Evolutionary conservation across 192 early-diverging fungal species (phyloP), one percentile per base, ranked within the genome.

Genomic region (Rhizoclosmatium sp.): DNA sequence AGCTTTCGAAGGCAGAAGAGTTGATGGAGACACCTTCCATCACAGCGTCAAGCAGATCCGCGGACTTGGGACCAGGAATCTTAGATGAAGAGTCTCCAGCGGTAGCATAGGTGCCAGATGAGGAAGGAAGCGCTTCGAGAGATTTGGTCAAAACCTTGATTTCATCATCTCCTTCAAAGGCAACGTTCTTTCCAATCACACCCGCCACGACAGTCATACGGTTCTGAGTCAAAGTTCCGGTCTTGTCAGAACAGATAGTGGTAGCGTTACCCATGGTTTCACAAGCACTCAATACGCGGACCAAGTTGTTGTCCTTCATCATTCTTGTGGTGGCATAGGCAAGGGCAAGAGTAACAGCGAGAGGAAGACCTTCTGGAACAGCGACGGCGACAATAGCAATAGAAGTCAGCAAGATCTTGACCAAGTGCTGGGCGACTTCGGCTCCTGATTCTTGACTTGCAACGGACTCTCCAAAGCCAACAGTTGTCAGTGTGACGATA

Each of bases 241-340:
- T 99, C 85, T 99, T 99, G 87, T 99, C 98, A 19, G 96, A 97
- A 84, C 98, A 99, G 39, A 99, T 91, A 0, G 97, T 98, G 9
- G 97, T 99, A 19, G 98, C 98, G 79, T 96, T 97, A 47, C 89
- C 89, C 98, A 99, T 99, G 44, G 97, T 98, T 83, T 99, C 98
- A 83, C 98, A 99, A 10, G 98, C 95, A 40, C 93, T 92, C 21
- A 99, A 87, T 49, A 98, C 92, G 46, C 98, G 92, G 39, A 99
- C 98, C 19, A 99, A 85, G 84, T 98, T 98, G 75, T 97, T 97
- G 85, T 99, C 97, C 66, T 96, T 94, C 71, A 99, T 78, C 98
- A 99, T 99, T 7, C 93, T 87, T 41, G 90, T 91, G 12, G 98
- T 99, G 3, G 96, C 96, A 82, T 94, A 95, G 0, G 96, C 97